phyloP scores from a whole-genome alignment of 1,284 basidiomycete genomes.

The Pholiota adiposa region DNA sequence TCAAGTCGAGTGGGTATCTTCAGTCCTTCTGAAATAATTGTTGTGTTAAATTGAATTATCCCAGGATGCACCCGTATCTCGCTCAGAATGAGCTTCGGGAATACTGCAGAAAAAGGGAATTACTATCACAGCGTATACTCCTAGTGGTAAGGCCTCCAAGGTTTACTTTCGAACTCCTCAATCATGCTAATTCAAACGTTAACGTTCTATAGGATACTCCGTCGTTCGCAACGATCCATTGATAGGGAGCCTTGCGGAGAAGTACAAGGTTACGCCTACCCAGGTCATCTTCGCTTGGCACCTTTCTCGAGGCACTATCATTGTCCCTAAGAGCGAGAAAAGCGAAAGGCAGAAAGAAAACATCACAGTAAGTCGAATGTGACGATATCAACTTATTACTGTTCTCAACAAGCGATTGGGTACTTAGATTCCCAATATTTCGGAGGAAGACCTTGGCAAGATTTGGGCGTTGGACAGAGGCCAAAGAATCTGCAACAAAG shows the following conservation, averaged over 20 bases:
- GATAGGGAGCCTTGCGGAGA: slow-evolving; percentile 44
- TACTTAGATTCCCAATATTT: slow-evolving; percentile 33
- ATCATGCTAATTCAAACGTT: background rate
- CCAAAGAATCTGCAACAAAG: slow-evolving; percentile 37
- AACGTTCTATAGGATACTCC: slow-evolving; percentile 36
- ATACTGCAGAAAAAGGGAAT: slow-evolving; percentile 38
- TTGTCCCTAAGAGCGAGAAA: slow-evolving; percentile 47
- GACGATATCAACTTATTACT: background rate
- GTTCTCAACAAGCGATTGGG: background rate
- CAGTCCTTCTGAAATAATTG: background rate
- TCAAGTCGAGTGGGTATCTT: slow-evolving; percentile 43
- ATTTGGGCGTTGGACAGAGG: slow-evolving; percentile 38
- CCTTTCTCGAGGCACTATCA: slow-evolving; percentile 40
- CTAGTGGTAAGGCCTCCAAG: slow-evolving; percentile 31
- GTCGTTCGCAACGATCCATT: slow-evolving; percentile 44
- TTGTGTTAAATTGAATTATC: background rate
- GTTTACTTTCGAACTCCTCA: background rate
- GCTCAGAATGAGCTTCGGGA: slow-evolving; percentile 34
- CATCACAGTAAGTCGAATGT: slow-evolving; percentile 35
- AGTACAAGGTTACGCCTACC: slow-evolving; percentile 44
- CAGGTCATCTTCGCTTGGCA: slow-evolving; percentile 53
- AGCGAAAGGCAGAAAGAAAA: slow-evolving; percentile 48
- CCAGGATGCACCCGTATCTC: slow-evolving; percentile 39
- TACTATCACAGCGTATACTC: slow-evolving; percentile 38
- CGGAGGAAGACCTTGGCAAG: slow-evolving; percentile 35